Conservation (phyloP, 2,329 filamentous ascomycete genomes). For the Fusarium verticillioides region DNA sequence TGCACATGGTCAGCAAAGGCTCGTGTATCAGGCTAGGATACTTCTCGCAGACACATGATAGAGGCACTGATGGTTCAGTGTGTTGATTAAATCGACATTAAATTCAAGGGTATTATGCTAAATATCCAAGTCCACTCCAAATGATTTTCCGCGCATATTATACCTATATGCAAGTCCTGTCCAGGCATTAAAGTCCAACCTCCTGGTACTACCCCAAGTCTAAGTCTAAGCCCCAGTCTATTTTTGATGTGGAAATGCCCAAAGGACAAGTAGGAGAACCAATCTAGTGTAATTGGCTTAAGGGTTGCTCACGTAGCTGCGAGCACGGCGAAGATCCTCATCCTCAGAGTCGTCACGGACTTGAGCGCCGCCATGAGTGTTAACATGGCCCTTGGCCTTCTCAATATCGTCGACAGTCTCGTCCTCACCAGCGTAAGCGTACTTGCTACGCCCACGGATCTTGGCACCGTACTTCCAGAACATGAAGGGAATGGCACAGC, state of each 20-base stretch:
- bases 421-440: constrained; percentile 74
- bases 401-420: constrained; percentile 52
- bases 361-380: constrained; percentile 35
- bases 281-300: constrained; percentile 33
- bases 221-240: constrained; percentile 14
- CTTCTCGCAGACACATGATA: constrained; percentile 18
- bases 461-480: constrained; percentile 82
- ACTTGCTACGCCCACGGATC: constrained; percentile 77
- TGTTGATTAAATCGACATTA: constrained; percentile 6
- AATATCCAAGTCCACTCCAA: constrained; percentile 31
- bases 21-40: neutral
- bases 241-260: neutral
- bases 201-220: constrained; percentile 3
- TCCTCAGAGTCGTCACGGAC: constrained; percentile 49
- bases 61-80: constrained; percentile 1
- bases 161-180: constrained; percentile 18
- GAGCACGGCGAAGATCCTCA: constrained; percentile 55
- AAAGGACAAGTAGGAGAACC: neutral
- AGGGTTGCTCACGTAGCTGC: constrained; percentile 60
- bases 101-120: constrained; percentile 42
- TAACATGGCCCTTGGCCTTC: constrained; percentile 46
- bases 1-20: constrained; percentile 12
- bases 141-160: constrained; percentile 11
- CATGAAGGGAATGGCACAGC: constrained; percentile 83
- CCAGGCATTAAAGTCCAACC: constrained; percentile 13